Base-by-base conservation (phyloP, 257 asterid species). In the Voacanga thouarsii region DNA sequence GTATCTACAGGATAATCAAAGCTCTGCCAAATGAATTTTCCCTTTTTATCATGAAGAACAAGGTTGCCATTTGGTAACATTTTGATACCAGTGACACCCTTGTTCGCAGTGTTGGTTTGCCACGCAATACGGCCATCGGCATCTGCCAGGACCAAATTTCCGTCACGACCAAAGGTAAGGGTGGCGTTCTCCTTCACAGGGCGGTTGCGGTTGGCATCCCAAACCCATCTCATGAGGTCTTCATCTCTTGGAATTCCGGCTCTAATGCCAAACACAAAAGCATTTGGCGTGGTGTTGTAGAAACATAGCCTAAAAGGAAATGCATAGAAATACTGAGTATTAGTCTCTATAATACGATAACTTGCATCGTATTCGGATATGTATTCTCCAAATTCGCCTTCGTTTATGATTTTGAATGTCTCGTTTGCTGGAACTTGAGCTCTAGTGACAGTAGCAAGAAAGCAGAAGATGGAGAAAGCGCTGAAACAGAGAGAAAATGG, bases 1-100 rank as follows among this genome's bases (percentile, higher is more conserved):
- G 72, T 71, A 73, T 83, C 83, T 16, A 74, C 77, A 2, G 83
- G 86, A 45, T 79, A 47, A 76, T 82, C 83, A 79, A 79, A 82
- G 24, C 83, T 78, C 75, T 82, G 80, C 83, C 85, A 79, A 33
- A 79, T 6, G 43, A 77, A 6, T 1, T 47, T 69, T 26, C 79
- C 79, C 24, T 73, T 75, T 53, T 67, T 61, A n/a, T 79, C 72
- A 39, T 74, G 47, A 12, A 82, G 74, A 14, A 75, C 82, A 5
- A 82, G 67, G 76, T 82, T 82, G 7, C 85, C 85, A 55, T 74
- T 70, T 4, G 50, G 77, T 19, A 73, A 73, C 67, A 82, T 1
- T 24, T 53, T 51, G 33, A 82, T 59, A 43, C 83, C 83, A 0
- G 45, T 57, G 66, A 82, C 76, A 11, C 77, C 72, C 47, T 61